Conservation (phyloP, 208 protist species). For the Leishmania aethiopica region DNA sequence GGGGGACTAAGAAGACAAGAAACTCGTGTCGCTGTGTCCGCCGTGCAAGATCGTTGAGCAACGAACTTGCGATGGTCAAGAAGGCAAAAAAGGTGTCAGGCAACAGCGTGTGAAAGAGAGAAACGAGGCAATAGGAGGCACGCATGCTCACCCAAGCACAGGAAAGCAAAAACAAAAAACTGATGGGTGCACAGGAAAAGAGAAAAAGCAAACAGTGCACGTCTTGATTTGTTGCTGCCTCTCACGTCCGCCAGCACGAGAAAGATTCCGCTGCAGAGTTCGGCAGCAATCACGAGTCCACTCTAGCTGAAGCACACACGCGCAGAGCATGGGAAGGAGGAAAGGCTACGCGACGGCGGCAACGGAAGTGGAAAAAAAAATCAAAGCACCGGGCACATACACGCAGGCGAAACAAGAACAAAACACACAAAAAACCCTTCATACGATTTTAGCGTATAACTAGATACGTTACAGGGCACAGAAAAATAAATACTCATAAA, state of each 20-base stretch:
- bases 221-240: not conserved
- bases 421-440: not conserved
- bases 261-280: not conserved
- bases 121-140: not conserved
- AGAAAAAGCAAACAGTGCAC: not conserved
- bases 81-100: no score
- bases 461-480: not conserved
- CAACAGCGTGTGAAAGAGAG: not conserved
- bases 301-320: not conserved
- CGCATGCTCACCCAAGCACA: not conserved
- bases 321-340: not conserved
- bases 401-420: not conserved
- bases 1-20: not conserved
- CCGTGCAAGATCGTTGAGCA: not conserved
- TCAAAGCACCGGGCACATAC: not conserved
- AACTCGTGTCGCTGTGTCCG: not conserved
- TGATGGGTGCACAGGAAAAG: not conserved
- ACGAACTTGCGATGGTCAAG: not conserved
- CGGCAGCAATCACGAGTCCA: not conserved
- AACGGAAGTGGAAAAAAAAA: not conserved
- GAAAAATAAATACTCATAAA: slow-evolving; percentile 8
- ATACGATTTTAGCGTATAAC: not conserved
- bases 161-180: not conserved
- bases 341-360: not conserved
- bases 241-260: not conserved